A percentile compares a stretch with the other conserved stretches of the same genome.
Evolutionary conservation across 2,329 filamentous ascomycete genomes (phyloP).

Genomic region (Aspergillus quadricinctus): DNA sequence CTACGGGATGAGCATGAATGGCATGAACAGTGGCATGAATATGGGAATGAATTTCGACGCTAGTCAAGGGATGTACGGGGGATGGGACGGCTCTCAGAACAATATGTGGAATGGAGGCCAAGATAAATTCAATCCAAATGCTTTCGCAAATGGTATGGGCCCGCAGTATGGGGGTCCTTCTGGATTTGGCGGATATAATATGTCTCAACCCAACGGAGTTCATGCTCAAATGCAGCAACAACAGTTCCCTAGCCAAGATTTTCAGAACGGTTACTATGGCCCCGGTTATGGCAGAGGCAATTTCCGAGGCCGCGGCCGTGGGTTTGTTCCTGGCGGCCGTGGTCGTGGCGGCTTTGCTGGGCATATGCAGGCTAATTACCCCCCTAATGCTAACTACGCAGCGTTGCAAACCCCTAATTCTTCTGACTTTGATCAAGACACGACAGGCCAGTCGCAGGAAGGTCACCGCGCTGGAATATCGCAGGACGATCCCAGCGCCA

Average conservation of each 20-base stretch:
- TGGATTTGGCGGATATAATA: constrained; percentile 65
- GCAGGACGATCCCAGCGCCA: constrained; percentile 9
- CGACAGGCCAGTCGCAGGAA: constrained; percentile 13
- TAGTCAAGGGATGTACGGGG: constrained; percentile 64
- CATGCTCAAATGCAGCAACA: constrained; percentile 59
- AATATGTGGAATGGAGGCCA: constrained; percentile 73
- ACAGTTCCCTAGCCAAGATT: constrained; percentile 58
- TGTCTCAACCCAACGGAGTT: constrained; percentile 75
- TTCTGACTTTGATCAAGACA: constrained; percentile 24
- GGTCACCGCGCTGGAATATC: constrained; percentile 9
- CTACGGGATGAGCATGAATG: constrained; percentile 74
- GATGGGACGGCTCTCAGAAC: constrained; percentile 73
- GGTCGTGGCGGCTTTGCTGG: constrained; percentile 36
- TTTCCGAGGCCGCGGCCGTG: constrained; percentile 59
- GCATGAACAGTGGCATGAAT: constrained; percentile 70
- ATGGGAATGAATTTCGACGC: constrained; percentile 62
- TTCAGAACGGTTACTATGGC: constrained; percentile 73
- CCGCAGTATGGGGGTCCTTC: constrained; percentile 77
- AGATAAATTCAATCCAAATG: constrained; percentile 88
- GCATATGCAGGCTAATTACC: constrained; percentile 33
- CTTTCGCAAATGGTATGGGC: constrained; percentile 68
- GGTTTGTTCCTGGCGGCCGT: constrained; percentile 47
- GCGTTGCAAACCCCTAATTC: constrained; percentile 28
- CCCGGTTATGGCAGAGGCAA: constrained; percentile 63
- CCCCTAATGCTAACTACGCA: constrained; percentile 31